A percentile compares a stretch with the other conserved stretches of the same genome.
Evolutionary conservation across 73 alveolate genomes (phyloP).

Genomic region (Blepharisma stoltei): DNA sequence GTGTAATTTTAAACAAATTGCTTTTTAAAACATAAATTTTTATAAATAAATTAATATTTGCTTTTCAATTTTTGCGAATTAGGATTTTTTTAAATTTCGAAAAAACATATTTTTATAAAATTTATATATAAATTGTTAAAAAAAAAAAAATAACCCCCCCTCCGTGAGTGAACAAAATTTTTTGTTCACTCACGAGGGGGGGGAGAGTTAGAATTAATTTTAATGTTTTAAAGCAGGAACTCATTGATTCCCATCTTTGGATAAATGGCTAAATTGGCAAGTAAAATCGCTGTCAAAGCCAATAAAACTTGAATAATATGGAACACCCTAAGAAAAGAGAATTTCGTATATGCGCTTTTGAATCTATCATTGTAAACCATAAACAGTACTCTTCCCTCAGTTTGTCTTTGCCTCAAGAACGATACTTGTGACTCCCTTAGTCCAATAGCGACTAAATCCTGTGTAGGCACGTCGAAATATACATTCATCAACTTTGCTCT

Average conservation of each 20-base stretch:
- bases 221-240: too few relatives aligned
- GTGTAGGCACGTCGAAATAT: constrained; percentile 1
- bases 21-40: too few relatives aligned
- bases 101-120: too few relatives aligned
- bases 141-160: too few relatives aligned
- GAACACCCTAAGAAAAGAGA: background rate
- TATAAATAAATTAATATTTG: too few relatives aligned
- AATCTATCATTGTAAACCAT: constrained; percentile 18
- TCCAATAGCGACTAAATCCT: background rate
- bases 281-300: background rate
- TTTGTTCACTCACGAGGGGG: too few relatives aligned
- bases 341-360: background rate
- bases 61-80: too few relatives aligned
- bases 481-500: background rate
- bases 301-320: background rate
- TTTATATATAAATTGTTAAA: too few relatives aligned
- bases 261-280: constrained; percentile 9
- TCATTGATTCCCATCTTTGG: background rate
- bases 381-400: background rate
- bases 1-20: too few relatives aligned
- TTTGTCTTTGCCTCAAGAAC: background rate
- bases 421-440: background rate
- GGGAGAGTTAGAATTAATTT: too few relatives aligned
- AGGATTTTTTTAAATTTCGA: too few relatives aligned
- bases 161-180: too few relatives aligned